phyloP scores from a whole-genome alignment of 306 rosid genomes.

The Gastrolobium villosum region DNA sequence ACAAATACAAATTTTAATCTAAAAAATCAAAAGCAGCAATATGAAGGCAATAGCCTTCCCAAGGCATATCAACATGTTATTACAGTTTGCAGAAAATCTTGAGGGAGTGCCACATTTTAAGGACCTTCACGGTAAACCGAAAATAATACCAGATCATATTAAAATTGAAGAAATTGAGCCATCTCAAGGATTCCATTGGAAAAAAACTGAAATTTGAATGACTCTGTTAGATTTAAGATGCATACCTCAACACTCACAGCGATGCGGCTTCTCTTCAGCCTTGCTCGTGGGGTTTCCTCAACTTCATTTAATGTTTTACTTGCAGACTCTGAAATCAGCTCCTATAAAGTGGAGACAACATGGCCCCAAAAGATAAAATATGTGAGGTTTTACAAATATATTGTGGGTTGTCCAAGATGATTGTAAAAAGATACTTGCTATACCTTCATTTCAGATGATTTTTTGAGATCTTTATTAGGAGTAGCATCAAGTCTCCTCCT shows the following conservation, averaged over 20 bases:
- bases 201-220: slow-evolving; percentile 16
- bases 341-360: slow-evolving; percentile 44
- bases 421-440: slow-evolving; percentile 1
- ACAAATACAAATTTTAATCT: background rate
- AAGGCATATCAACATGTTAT: slow-evolving; percentile 23
- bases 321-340: slow-evolving; percentile 40
- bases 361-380: slow-evolving; percentile 23
- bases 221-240: slow-evolving; percentile 18
- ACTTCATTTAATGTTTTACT: slow-evolving; percentile 37
- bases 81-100: background rate
- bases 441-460: slow-evolving; percentile 61
- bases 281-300: slow-evolving; percentile 51
- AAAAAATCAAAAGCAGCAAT: background rate
- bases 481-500: slow-evolving; percentile 39
- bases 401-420: slow-evolving; percentile 5
- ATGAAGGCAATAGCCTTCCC: background rate
- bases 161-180: background rate
- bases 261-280: slow-evolving; percentile 49
- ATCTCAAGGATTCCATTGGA: slow-evolving; percentile 7
- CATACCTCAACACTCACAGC: slow-evolving; percentile 52
- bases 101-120: background rate
- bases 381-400: slow-evolving; percentile 27
- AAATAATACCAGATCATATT: slow-evolving; percentile 5
- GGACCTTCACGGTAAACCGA: background rate
- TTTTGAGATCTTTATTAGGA: slow-evolving; percentile 48